These are phyloP conservation scores for Taphrina deformans DNA, from an alignment of 1,139 yeast species.

Conservation along the genomic window DNA sequence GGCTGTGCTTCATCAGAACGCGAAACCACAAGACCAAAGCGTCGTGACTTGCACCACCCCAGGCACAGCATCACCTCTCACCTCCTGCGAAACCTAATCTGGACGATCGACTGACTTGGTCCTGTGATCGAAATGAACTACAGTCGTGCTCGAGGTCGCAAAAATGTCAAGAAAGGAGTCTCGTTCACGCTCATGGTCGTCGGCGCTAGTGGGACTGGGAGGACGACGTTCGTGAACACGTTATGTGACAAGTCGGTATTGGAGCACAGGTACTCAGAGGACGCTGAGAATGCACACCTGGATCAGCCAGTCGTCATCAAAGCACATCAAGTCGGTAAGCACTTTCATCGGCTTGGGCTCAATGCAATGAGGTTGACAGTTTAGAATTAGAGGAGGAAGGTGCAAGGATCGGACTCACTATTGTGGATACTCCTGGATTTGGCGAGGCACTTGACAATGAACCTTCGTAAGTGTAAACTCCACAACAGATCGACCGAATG, in stretches of 20 bases:
- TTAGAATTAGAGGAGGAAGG: slow-evolving; percentile 49
- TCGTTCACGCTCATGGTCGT: slow-evolving; percentile 77
- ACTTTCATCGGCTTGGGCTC: neutral
- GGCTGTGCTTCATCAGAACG: neutral
- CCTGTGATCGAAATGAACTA: slow-evolving; percentile 14
- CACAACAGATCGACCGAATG: neutral
- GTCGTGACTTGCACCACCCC: neutral
- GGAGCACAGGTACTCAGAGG: slow-evolving; percentile 44
- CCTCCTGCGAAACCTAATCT: neutral
- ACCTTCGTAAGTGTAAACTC: slow-evolving; percentile 35
- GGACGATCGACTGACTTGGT: neutral
- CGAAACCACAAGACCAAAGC: neutral
- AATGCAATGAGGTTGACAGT: neutral
- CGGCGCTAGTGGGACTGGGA: slow-evolving; percentile 78
- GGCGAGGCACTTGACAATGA: slow-evolving; percentile 85
- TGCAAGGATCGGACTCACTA: slow-evolving; percentile 78
- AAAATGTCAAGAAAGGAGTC: slow-evolving; percentile 43
- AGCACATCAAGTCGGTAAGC: slow-evolving; percentile 42
- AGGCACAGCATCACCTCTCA: neutral
- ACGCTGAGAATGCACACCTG: slow-evolving; percentile 51
- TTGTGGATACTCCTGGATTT: slow-evolving; percentile 90
- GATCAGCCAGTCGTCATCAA: slow-evolving; percentile 55
- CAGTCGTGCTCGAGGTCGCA: slow-evolving; percentile 28
- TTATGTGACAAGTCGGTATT: slow-evolving; percentile 84
- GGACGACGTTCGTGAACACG: slow-evolving; percentile 78